These are phyloP conservation scores for Hypholoma fasciculare DNA, from an alignment of 768 basidiomycete genomes.

Conservation along the genomic window DNA sequence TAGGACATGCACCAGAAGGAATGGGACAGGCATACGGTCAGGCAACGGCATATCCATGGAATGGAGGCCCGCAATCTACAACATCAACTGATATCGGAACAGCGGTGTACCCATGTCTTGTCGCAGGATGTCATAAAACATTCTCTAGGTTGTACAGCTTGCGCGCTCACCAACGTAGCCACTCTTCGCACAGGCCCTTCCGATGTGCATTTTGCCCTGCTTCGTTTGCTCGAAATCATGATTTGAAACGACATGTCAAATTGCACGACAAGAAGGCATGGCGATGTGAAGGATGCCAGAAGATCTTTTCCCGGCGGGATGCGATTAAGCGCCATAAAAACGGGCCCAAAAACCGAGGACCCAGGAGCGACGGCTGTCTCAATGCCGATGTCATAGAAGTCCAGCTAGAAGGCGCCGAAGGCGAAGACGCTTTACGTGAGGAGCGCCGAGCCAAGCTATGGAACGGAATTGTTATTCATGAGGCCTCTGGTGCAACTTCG, in stretches of 20 bases:
- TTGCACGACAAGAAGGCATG: constrained; percentile 73
- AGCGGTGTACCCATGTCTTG: constrained; percentile 80
- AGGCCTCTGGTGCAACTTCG: constrained; percentile 28
- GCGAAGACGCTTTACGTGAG: constrained; percentile 49
- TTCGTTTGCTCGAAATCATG: constrained; percentile 77
- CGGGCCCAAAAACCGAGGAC: constrained; percentile 49
- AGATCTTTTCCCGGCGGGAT: constrained; percentile 75
- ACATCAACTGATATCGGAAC: constrained; percentile 57
- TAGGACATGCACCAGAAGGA: constrained; percentile 47
- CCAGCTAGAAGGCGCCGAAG: constrained; percentile 42
- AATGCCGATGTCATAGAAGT: constrained; percentile 65
- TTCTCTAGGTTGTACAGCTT: constrained; percentile 72
- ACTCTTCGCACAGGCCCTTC: constrained; percentile 65
- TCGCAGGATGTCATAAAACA: constrained; percentile 61
- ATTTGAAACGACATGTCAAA: constrained; percentile 75
- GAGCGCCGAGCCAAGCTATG: constrained; percentile 64
- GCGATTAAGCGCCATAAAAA: constrained; percentile 80
- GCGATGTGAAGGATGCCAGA: constrained; percentile 73
- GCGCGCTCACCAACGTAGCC: constrained; percentile 69
- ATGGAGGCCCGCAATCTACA: constrained; percentile 23
- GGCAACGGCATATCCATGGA: constrained; percentile 35
- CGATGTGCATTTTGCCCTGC: constrained; percentile 67
- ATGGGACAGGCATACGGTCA: constrained; percentile 29
- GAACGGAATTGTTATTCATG: constrained; percentile 55
- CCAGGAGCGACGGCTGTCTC: constrained; percentile 52